These are phyloP conservation scores for Lactarius trivialis DNA, from an alignment of 768 basidiomycete species.

Conservation along the genomic window DNA sequence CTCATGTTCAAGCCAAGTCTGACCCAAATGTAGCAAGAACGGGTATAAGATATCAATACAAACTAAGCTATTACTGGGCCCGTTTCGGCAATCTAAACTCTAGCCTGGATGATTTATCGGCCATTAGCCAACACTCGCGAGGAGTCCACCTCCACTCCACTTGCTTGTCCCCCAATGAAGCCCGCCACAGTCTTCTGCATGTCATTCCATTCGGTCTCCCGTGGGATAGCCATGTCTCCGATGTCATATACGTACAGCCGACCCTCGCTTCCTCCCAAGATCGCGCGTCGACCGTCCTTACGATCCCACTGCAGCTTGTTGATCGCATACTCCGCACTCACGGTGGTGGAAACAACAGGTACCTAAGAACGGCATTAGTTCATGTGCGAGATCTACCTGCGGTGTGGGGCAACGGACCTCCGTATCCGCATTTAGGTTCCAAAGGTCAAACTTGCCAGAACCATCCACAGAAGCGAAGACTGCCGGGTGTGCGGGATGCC, in stretches of 20 bases:
- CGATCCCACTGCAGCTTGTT: conserved; percentile 96
- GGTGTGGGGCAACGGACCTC: conserved; percentile 55
- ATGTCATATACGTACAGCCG: conserved; percentile 92
- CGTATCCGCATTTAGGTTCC: conserved; percentile 96
- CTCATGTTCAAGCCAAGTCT: neutral
- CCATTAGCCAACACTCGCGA: conserved; percentile 32
- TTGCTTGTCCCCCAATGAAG: conserved; percentile 43
- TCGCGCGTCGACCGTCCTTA: conserved; percentile 86
- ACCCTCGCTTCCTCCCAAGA: conserved; percentile 88
- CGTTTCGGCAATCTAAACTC: no score
- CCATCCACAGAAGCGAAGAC: conserved; percentile 92
- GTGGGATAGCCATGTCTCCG: conserved; percentile 80
- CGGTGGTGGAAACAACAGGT: conserved; percentile 79
- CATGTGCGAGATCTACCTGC: neutral
- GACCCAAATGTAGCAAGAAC: neutral
- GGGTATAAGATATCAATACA: conserved; percentile 12
- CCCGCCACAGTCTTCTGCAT: conserved; percentile 81
- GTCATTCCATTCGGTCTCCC: conserved; percentile 92
- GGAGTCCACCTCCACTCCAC: conserved; percentile 31
- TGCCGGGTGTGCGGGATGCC: conserved; percentile 96
- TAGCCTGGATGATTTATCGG: conserved; percentile 23
- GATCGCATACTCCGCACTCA: conserved; percentile 75
- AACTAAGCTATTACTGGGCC: neutral
- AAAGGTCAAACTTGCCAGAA: conserved; percentile 90
- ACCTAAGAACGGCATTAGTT: conserved; percentile 46